These are phyloP conservation scores for Puccinia triticina DNA, from an alignment of 1,284 basidiomycete species.

Conservation along the genomic window DNA sequence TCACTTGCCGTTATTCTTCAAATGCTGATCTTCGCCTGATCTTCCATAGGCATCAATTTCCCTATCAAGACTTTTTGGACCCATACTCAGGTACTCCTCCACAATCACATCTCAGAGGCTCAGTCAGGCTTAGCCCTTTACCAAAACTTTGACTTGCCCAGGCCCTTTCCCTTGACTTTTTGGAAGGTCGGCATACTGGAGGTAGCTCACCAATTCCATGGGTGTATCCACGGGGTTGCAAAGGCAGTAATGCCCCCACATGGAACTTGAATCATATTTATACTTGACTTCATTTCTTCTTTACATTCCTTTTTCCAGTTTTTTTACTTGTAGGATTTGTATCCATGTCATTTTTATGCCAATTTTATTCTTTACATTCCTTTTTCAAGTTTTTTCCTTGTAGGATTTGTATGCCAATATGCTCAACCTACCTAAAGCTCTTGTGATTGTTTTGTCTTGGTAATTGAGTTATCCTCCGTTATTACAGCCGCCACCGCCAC, in stretches of 20 bases:
- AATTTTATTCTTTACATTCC: too few species aligned
- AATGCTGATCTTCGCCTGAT: neutral
- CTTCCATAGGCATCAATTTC: neutral
- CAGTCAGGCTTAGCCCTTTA: neutral
- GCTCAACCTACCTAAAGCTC: too few species aligned
- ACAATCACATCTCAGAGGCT: neutral
- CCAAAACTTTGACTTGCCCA: neutral
- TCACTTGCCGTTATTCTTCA: neutral
- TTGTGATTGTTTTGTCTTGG: too few species aligned
- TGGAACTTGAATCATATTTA: neutral
- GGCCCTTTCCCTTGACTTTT: neutral
- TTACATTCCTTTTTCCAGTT: too few species aligned
- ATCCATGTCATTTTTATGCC: too few species aligned
- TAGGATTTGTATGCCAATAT: too few species aligned
- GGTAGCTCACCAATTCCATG: neutral
- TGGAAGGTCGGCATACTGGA: neutral
- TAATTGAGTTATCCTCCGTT: too few species aligned
- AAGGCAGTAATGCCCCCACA: neutral
- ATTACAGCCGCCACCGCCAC: too few species aligned
- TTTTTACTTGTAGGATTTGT: too few species aligned
- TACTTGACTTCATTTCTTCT: too few species aligned
- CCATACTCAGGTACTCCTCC: too few species aligned
- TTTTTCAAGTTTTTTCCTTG: too few species aligned
- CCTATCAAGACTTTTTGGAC: neutral
- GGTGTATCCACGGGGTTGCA: conserved; percentile 1